A percentile compares a stretch with the other conserved stretches of the same genome.
Conservation (phyloP, 192 early-diverging fungal species). For the Chytriomyces hyalinus region DNA sequence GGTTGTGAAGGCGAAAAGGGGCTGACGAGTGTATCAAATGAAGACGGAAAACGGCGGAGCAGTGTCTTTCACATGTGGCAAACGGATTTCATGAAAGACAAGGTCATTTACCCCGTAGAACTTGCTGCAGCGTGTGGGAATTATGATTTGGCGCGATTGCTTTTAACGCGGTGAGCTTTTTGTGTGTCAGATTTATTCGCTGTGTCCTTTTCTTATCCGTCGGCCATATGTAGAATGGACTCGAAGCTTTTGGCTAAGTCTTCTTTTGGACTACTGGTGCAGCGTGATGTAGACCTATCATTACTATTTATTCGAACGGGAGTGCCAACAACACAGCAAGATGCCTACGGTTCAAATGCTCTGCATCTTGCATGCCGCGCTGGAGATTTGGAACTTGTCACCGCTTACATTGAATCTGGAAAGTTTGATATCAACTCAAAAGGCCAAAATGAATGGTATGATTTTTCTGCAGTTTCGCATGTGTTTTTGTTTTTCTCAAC, state of each 20-base stretch:
- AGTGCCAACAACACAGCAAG: slow-evolving; percentile 33
- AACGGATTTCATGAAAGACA: slow-evolving; percentile 39
- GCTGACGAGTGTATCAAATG: background rate
- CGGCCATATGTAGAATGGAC: slow-evolving; percentile 39
- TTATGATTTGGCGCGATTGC: slow-evolving; percentile 36
- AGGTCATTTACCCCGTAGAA: slow-evolving; percentile 50
- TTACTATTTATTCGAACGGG: slow-evolving; percentile 39
- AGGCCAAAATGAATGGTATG: slow-evolving; percentile 49
- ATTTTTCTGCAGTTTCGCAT: background rate
- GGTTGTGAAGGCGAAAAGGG: slow-evolving; percentile 27
- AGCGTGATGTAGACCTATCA: slow-evolving; percentile 37
- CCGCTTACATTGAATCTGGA: slow-evolving; percentile 36
- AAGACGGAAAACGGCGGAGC: slow-evolving; percentile 14
- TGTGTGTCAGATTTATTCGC: background rate
- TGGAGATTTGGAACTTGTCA: slow-evolving; percentile 46
- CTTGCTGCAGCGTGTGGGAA: slow-evolving; percentile 45
- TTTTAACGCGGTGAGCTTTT: slow-evolving; percentile 37
- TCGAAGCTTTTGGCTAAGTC: slow-evolving; percentile 30
- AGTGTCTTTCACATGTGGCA: slow-evolving; percentile 38
- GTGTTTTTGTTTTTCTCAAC: background rate
- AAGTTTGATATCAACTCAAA: slow-evolving; percentile 41
- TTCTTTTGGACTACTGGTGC: slow-evolving; percentile 43
- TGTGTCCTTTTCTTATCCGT: slow-evolving; percentile 2
- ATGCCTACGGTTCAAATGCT: slow-evolving; percentile 36
- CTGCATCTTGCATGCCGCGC: slow-evolving; percentile 46